These are phyloP conservation scores for Immersiporthe knoxdaviesiana DNA, from an alignment of 2,329 filamentous ascomycete species.

Conservation along the genomic window DNA sequence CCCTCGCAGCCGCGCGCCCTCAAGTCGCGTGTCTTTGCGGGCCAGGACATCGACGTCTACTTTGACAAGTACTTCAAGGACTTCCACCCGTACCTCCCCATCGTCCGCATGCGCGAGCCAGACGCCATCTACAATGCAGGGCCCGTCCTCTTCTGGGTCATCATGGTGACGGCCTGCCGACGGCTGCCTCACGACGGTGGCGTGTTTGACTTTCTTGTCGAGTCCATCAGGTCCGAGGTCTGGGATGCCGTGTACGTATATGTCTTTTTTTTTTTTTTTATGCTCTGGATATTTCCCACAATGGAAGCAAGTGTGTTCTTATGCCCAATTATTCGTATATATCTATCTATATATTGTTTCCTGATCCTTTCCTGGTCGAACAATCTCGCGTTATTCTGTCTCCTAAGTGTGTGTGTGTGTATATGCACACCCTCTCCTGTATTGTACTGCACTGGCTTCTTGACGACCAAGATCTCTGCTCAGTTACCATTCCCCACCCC, in stretches of 20 bases:
- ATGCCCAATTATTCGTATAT: background rate
- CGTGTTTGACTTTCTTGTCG: constrained; percentile 49
- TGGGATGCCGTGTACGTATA: constrained; percentile 42
- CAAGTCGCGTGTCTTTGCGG: constrained; percentile 51
- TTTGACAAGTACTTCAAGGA: constrained; percentile 59
- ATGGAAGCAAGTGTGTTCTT: background rate
- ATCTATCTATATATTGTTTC: background rate
- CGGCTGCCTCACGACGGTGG: constrained; percentile 50
- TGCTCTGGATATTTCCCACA: too few relatives aligned
- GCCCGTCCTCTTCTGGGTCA: constrained; percentile 58
- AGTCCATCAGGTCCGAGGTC: constrained; percentile 51
- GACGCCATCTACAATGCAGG: constrained; percentile 54
- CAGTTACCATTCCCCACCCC: too few relatives aligned
- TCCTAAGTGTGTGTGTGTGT: too few relatives aligned
- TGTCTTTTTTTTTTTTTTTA: too few relatives aligned
- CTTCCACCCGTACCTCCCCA: constrained; percentile 57
- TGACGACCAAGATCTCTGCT: too few relatives aligned
- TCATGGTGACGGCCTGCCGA: constrained; percentile 54
- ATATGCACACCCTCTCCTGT: too few relatives aligned
- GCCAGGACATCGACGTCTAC: constrained; percentile 59
- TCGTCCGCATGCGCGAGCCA: constrained; percentile 53
- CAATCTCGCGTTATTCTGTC: too few relatives aligned
- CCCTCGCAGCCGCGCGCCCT: constrained; percentile 48
- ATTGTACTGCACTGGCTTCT: too few relatives aligned
- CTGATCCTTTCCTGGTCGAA: too few relatives aligned